These are phyloP conservation scores for Saccharum hybrid DNA, from an alignment of 202 grass and related monocot species.

Conservation along the genomic window DNA sequence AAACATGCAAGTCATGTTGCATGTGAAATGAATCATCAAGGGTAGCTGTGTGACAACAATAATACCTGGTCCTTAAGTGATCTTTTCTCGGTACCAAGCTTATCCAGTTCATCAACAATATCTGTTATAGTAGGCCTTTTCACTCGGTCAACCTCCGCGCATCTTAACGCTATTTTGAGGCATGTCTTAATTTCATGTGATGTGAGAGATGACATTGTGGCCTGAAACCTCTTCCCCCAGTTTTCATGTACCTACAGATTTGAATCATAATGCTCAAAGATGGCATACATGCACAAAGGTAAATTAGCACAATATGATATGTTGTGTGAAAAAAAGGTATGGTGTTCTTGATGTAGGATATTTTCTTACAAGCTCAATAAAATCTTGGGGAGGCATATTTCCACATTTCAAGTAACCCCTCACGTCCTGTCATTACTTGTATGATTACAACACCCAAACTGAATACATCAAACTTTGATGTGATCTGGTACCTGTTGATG, in stretches of 20 bases:
- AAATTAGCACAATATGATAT: neutral
- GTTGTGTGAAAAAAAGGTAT: neutral
- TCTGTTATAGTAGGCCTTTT: constrained; percentile 10
- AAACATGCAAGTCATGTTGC: no score
- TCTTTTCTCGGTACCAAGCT: neutral
- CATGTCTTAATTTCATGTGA: constrained; percentile 4
- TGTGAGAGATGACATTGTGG: neutral
- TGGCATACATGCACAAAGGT: neutral
- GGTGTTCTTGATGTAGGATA: neutral
- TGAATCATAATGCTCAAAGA: neutral
- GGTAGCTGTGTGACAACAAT: no score
- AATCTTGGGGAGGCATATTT: neutral
- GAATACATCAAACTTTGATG: neutral
- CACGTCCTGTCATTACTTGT: neutral
- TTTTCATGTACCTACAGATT: neutral
- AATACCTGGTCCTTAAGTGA: no score
- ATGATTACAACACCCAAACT: constrained; percentile 5
- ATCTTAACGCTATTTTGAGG: neutral
- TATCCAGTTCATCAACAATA: constrained; percentile 1
- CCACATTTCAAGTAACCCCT: neutral
- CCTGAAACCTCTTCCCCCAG: neutral
- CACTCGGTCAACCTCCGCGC: neutral
- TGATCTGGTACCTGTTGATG: neutral
- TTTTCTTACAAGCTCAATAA: neutral
- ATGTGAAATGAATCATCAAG: no score